Evolutionary conservation across 148 eudicot species (phyloP).

Genomic region (Chenopodium album): DNA sequence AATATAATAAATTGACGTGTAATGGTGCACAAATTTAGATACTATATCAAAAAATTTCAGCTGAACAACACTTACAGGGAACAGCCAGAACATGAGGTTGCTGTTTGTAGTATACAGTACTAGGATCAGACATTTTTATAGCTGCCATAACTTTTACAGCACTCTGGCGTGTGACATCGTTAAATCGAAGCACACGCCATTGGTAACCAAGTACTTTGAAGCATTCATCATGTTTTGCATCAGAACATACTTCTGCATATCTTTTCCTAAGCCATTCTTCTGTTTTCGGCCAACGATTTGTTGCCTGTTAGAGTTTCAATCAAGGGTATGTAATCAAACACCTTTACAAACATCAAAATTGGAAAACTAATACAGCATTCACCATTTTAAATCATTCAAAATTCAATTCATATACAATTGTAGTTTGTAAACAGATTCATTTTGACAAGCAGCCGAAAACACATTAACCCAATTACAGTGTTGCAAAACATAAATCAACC

Average conservation of each 20-base stretch:
- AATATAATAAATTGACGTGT: neutral
- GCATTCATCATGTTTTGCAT: conserved; percentile 25
- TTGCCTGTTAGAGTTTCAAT: conserved; percentile 38
- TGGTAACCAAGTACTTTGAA: conserved; percentile 77
- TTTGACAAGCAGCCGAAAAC: too few relatives aligned
- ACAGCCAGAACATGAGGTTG: conserved; percentile 85
- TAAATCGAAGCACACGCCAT: conserved; percentile 94
- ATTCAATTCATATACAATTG: neutral
- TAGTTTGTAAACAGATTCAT: neutral
- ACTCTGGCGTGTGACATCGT: conserved; percentile 85
- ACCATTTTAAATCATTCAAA: neutral
- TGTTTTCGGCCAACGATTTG: conserved; percentile 56
- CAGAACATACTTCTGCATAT: conserved; percentile 51
- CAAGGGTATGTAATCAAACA: neutral
- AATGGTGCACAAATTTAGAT: neutral
- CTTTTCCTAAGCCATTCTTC: conserved; percentile 70
- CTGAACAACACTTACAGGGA: conserved; percentile 56
- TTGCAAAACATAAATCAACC: too few relatives aligned
- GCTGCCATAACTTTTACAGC: conserved; percentile 83
- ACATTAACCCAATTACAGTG: too few relatives aligned
- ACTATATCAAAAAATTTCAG: neutral
- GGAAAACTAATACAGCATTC: neutral
- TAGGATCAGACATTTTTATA: conserved; percentile 55
- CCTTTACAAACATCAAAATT: neutral
- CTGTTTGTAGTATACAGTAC: conserved; percentile 58